A percentile compares a stretch with the other conserved stretches of the same genome.
phyloP scores from a whole-genome alignment of 306 rosid genomes.

The Urtica urens region DNA sequence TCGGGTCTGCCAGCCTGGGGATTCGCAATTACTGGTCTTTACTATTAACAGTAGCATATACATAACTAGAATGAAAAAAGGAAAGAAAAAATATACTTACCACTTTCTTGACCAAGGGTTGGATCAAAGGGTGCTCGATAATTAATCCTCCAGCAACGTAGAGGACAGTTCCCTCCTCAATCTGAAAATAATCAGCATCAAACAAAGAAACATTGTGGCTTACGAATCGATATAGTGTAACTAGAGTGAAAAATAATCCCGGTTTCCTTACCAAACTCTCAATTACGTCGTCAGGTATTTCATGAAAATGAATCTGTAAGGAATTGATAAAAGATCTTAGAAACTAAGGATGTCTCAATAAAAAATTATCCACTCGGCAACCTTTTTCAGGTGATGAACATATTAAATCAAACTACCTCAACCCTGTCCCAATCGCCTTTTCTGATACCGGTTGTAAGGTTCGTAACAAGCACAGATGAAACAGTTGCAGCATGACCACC shows the following conservation, averaged over 20 bases:
- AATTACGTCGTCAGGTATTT: conserved; percentile 73
- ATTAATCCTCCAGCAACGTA: conserved; percentile 87
- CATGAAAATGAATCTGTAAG: conserved; percentile 76
- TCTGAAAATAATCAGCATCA: conserved; percentile 22
- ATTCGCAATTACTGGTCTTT: neutral
- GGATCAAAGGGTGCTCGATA: conserved; percentile 78
- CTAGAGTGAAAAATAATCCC: conserved; percentile 11
- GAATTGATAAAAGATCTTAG: too few relatives aligned
- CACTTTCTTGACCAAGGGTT: conserved; percentile 78
- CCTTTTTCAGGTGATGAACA: neutral
- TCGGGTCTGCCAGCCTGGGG: too few relatives aligned
- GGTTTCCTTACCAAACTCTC: conserved; percentile 62
- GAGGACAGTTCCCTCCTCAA: conserved; percentile 81
- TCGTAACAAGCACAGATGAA: conserved; percentile 78
- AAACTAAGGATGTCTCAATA: too few relatives aligned
- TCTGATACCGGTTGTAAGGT: conserved; percentile 77
- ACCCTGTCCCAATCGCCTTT: conserved; percentile 86
- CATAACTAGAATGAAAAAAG: too few relatives aligned
- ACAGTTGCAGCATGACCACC: conserved; percentile 79
- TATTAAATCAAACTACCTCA: conserved; percentile 55
- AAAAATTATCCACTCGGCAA: too few relatives aligned
- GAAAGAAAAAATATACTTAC: conserved; percentile 61
- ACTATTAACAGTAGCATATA: neutral
- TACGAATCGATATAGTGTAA: too few relatives aligned
- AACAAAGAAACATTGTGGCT: conserved; percentile 1